Conservation (phyloP, 257 asterid genomes). For the Penstemon davidsonii region DNA sequence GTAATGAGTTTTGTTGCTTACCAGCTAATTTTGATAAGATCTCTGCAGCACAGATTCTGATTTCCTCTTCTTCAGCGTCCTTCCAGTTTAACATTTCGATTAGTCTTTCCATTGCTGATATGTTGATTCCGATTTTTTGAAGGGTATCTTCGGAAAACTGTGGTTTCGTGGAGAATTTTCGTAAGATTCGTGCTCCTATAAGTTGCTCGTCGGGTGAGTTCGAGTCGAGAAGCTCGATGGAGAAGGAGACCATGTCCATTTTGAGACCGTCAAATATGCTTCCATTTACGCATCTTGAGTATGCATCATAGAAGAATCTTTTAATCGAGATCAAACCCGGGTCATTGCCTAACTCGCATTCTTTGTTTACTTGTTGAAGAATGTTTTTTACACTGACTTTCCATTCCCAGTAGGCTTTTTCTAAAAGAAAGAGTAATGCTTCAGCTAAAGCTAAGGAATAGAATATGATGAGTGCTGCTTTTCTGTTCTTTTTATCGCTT, state of each 20-base stretch:
- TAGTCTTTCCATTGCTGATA: constrained; percentile 70
- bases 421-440: constrained; percentile 78
- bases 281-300: constrained; percentile 71
- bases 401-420: constrained; percentile 96
- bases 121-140: constrained; percentile 80
- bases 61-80: constrained; percentile 72
- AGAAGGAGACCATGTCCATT: constrained; percentile 88
- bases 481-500: constrained; percentile 62
- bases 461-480: constrained; percentile 71
- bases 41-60: constrained; percentile 78
- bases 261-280: constrained; percentile 90
- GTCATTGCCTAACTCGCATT: constrained; percentile 66
- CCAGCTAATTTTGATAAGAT: constrained; percentile 61
- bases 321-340: constrained; percentile 62
- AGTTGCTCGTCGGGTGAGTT: constrained; percentile 84
- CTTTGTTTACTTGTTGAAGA: constrained; percentile 59
- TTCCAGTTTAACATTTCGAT: constrained; percentile 97
- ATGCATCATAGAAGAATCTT: constrained; percentile 89
- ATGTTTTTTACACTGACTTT: constrained; percentile 51
- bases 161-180: constrained; percentile 47
- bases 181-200: constrained; percentile 68
- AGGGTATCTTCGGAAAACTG: constrained; percentile 67
- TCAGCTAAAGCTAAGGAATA: constrained; percentile 82
- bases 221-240: constrained; percentile 79
- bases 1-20: constrained; percentile 60